Percentiles rank a stretch among this genome's conserved stretches.
Evolutionary conservation across 345 rosid species (phyloP).

Genomic region (Citrus sp.): DNA sequence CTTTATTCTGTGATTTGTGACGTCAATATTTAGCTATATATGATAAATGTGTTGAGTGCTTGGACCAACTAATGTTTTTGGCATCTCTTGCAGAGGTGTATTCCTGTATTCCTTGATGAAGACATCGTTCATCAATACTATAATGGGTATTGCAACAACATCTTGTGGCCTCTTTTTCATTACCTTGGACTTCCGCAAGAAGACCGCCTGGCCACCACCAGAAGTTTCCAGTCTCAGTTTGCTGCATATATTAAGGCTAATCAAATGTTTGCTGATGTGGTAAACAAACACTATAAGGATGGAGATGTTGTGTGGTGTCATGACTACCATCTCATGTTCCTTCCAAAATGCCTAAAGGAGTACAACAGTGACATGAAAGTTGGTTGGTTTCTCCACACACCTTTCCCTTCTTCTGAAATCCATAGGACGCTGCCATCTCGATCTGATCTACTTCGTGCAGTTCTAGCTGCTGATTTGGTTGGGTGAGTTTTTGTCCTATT

Average conservation of each 20-base stretch:
- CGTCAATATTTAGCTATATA: neutral
- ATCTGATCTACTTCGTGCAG: constrained; percentile 87
- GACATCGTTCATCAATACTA: constrained; percentile 99
- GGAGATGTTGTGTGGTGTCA: constrained; percentile 99
- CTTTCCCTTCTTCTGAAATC: constrained; percentile 99
- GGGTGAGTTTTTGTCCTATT: constrained; percentile 55
- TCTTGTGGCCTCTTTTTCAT: constrained; percentile 97
- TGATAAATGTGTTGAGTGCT: neutral
- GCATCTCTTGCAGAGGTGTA: constrained; percentile 69
- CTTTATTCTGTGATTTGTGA: neutral
- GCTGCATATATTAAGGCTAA: constrained; percentile 96
- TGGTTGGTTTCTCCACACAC: constrained; percentile 99
- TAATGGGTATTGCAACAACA: constrained; percentile 98
- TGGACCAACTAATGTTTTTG: constrained; percentile 9
- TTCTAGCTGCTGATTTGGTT: constrained; percentile 97
- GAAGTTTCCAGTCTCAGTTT: constrained; percentile 98
- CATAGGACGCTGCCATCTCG: constrained; percentile 97
- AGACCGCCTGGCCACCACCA: constrained; percentile 96
- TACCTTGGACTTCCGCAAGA: constrained; percentile 99
- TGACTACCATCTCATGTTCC: constrained; percentile 98
- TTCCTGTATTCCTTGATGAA: constrained; percentile 98
- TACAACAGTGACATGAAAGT: constrained; percentile 86
- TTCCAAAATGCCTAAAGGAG: constrained; percentile 91
- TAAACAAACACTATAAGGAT: constrained; percentile 83
- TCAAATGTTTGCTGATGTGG: constrained; percentile 98